Percentiles rank a stretch among this genome's conserved stretches.
phyloP scores from a whole-genome alignment of 2,329 filamentous ascomycete species.

The Proliferodiscus dingleyae region DNA sequence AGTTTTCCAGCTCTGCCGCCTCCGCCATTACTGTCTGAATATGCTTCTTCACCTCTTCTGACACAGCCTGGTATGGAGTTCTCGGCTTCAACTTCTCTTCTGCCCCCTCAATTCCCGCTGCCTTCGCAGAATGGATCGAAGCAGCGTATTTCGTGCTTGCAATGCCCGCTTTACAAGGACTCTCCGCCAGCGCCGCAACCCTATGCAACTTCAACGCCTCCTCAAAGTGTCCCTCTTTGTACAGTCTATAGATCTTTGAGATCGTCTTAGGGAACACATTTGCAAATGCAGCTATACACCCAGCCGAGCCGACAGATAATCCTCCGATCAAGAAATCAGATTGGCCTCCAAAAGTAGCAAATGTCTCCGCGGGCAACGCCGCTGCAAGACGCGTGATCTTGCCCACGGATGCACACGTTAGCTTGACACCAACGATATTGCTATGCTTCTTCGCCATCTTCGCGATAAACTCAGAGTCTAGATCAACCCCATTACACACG shows the following conservation, averaged over 20 bases:
- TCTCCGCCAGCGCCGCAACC: conserved; percentile 48
- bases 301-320: conserved; percentile 46
- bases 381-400: conserved; percentile 49
- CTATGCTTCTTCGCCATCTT: conserved; percentile 39
- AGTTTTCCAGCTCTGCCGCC: conserved; percentile 3
- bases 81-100: conserved; percentile 43
- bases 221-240: conserved; percentile 40
- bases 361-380: conserved; percentile 39
- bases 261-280: conserved; percentile 52
- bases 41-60: conserved; percentile 33
- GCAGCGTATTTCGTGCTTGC: conserved; percentile 51
- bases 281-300: conserved; percentile 53
- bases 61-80: conserved; percentile 43
- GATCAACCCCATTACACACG: conserved; percentile 49
- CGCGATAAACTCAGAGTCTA: conserved; percentile 48
- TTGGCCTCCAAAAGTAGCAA: conserved; percentile 55
- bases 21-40: conserved; percentile 28
- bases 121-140: conserved; percentile 43
- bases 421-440: conserved; percentile 51
- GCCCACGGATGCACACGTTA: conserved; percentile 50
- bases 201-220: conserved; percentile 48
- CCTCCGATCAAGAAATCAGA: conserved; percentile 54
- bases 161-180: conserved; percentile 48
- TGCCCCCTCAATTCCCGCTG: conserved; percentile 46
- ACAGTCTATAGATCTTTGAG: conserved; percentile 45